Evolutionary conservation across 805 yeast genomes (phyloP).

Genomic region (Teunomyces pallodes): DNA sequence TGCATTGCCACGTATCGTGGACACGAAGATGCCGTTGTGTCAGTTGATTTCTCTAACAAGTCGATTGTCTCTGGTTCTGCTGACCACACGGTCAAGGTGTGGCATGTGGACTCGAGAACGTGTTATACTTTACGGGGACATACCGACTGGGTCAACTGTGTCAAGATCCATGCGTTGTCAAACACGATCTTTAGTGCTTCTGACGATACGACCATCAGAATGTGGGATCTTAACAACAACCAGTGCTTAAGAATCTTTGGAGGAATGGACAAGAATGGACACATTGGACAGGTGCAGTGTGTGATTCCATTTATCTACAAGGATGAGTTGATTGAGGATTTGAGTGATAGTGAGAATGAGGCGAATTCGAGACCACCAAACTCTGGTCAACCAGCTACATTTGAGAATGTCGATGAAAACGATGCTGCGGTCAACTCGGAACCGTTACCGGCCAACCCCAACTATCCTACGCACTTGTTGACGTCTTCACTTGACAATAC

Average conservation of each 20-base stretch:
- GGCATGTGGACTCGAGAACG: conserved; percentile 93
- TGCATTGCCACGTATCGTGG: conserved; percentile 93
- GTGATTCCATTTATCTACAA: conserved; percentile 81
- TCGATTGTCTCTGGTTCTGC: conserved; percentile 92
- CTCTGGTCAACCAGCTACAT: neutral
- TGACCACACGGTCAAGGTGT: conserved; percentile 86
- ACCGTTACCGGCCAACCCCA: conserved; percentile 14
- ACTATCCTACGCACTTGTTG: conserved; percentile 76
- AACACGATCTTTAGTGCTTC: conserved; percentile 81
- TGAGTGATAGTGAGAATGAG: conserved; percentile 38
- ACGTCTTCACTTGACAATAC: conserved; percentile 92
- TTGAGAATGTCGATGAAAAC: neutral
- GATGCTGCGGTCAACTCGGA: neutral
- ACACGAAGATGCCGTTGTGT: conserved; percentile 80
- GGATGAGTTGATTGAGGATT: conserved; percentile 53
- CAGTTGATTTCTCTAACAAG: conserved; percentile 77
- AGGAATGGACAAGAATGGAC: conserved; percentile 72
- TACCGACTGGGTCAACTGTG: conserved; percentile 87
- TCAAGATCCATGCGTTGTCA: conserved; percentile 77
- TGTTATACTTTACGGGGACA: conserved; percentile 94
- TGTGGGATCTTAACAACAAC: conserved; percentile 90
- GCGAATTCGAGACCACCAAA: neutral
- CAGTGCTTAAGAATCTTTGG: conserved; percentile 79
- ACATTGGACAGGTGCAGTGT: conserved; percentile 90
- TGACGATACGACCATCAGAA: conserved; percentile 87